Percentiles rank a stretch among this genome's conserved stretches.
Conservation (phyloP, 768 basidiomycete species). For the Lenzites betulinus region DNA sequence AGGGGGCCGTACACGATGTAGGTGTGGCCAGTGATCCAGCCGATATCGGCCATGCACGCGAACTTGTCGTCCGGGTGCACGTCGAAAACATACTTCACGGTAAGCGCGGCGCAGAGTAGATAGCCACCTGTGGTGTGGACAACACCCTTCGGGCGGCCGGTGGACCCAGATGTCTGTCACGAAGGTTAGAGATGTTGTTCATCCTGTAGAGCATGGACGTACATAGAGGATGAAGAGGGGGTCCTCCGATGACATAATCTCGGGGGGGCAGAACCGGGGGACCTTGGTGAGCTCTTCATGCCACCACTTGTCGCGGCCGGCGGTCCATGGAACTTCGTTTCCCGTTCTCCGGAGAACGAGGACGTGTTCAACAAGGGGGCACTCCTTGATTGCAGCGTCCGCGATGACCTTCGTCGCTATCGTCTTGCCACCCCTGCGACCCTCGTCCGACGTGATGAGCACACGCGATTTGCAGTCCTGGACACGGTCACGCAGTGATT, state of each 20-base stretch:
- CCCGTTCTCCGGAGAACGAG: constrained; percentile 90
- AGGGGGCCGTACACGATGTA: constrained; percentile 98
- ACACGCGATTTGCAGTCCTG: constrained; percentile 88
- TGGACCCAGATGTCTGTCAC: constrained; percentile 85
- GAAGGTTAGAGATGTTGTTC: constrained; percentile 9
- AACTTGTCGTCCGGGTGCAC: constrained; percentile 95
- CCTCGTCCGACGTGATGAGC: constrained; percentile 96
- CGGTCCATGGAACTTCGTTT: constrained; percentile 73
- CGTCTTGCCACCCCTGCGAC: constrained; percentile 88
- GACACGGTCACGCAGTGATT: constrained; percentile 90
- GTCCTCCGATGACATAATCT: constrained; percentile 90
- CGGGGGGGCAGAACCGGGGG: constrained; percentile 84
- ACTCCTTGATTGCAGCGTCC: constrained; percentile 85
- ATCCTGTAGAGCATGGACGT: constrained; percentile 37
- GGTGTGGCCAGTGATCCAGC: constrained; percentile 98
- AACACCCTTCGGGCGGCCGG: constrained; percentile 96
- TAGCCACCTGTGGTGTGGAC: constrained; percentile 90
- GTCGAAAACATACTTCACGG: constrained; percentile 97
- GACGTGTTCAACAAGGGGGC: constrained; percentile 86
- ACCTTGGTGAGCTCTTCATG: constrained; percentile 88
- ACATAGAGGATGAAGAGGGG: constrained; percentile 99
- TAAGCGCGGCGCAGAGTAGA: constrained; percentile 87
- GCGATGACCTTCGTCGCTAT: constrained; percentile 95
- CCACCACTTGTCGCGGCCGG: constrained; percentile 94
- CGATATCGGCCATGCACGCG: constrained; percentile 98